Conservation (phyloP, 352 stramenopile species). For the Phytophthora quininea region DNA sequence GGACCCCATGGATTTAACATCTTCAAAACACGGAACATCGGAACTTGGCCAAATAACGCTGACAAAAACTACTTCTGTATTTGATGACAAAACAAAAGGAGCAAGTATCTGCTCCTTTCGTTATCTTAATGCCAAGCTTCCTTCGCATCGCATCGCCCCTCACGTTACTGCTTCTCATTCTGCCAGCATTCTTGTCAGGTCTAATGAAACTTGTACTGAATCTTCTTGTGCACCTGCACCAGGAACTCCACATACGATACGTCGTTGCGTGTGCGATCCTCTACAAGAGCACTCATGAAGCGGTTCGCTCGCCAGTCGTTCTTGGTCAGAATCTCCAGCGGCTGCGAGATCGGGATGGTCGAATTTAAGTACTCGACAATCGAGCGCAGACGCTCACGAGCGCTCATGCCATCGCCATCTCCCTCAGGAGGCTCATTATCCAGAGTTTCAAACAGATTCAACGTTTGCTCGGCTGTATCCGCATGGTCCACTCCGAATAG, state of each 20-base stretch:
- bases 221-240: conserved; percentile 91
- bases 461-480: conserved; percentile 74
- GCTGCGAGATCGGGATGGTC: conserved; percentile 83
- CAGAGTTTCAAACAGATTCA: conserved; percentile 71
- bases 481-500: conserved; percentile 87
- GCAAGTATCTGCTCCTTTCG: conserved; percentile 2
- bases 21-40: not conserved
- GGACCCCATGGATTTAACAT: conserved; percentile 90
- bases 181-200: conserved; percentile 17
- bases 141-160: conserved; percentile 24
- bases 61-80: conserved; percentile 36
- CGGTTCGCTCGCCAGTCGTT: conserved; percentile 83
- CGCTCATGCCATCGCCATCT: conserved; percentile 47
- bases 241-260: conserved; percentile 92
- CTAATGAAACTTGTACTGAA: conserved; percentile 92
- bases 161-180: conserved; percentile 7
- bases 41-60: conserved; percentile 9
- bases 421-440: conserved; percentile 46
- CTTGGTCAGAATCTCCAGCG: conserved; percentile 85
- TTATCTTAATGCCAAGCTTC: conserved; percentile 28
- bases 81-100: conserved; percentile 30
- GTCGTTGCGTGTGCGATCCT: conserved; percentile 86
- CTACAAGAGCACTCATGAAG: conserved; percentile 88
- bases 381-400: conserved; percentile 69
- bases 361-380: conserved; percentile 84